Base-by-base conservation (phyloP, 441 rosid species). In the Euphorbia corollata region DNA sequence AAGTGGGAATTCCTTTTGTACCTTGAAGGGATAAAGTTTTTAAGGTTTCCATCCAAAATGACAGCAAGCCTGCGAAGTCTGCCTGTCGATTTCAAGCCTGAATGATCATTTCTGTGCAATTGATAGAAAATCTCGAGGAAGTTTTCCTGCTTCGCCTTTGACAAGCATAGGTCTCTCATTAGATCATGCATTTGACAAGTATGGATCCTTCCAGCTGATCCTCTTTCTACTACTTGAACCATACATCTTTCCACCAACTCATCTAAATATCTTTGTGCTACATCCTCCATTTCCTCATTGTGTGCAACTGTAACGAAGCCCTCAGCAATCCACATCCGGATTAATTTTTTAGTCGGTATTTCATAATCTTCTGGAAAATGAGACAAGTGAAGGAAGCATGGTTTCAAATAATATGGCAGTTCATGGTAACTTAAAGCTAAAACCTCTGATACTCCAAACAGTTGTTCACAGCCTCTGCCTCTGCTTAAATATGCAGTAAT, bases 281-380 rank as follows among this genome's bases (percentile, higher is more conserved):
- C 65, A 47, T 73, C 64, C 39, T 39, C 66, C 59, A 64, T 38
- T 34, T 53, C 63, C 22, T 54, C 57, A 36, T 57, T 18, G 51
- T 43, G 10, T 13, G 30, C 51, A 22, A n/a, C 47, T 1, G 67
- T 8, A 39, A 73, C 32, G 43, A 73, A 68, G 34, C 77, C 77
- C 54, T 73, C 77, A 12, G 77, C 69, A 63, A 73, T 39, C 77
- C 70, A 73, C 65, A 73, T 68, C 45, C 66, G 34, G 19, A 68
- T 36, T 36, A 73, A 39, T 27, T 73, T 73, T 45, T 63, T 59
- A 0, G 65, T 38, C 0, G 54, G 69, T 63, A 73, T 73, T 18
- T 68, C 72, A 68, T 59, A 64, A 53, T 73, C 77, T 64, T 73
- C 73, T 1, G 77, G 77, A 63, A 73, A 73, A 68, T 68, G 65